Conservation (phyloP, 192 early-diverging fungal genomes). For the Spinellus fusiger region DNA sequence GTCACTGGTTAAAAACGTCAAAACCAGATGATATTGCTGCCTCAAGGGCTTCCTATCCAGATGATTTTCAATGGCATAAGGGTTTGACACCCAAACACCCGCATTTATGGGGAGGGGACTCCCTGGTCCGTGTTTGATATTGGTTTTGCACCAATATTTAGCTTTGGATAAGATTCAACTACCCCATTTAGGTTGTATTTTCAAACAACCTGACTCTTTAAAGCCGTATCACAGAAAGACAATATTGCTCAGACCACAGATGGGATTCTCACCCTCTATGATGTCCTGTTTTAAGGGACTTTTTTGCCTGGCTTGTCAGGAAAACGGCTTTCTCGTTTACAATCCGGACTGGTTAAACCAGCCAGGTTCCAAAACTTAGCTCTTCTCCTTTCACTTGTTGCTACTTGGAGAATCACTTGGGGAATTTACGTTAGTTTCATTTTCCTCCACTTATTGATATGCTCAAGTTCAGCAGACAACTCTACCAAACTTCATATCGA, state of each 20-base stretch:
- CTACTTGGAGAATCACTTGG: too few species aligned
- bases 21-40: neutral
- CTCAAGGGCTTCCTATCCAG: neutral
- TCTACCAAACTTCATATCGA: too few species aligned
- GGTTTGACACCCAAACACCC: neutral
- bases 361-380: too few species aligned
- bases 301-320: conserved; percentile 31
- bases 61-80: neutral
- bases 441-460: too few species aligned
- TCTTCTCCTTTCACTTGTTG: too few species aligned
- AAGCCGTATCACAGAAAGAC: conserved; percentile 46
- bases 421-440: too few species aligned
- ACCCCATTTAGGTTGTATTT: conserved; percentile 66
- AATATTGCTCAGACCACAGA: conserved; percentile 31
- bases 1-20: neutral
- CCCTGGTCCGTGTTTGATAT: conserved; percentile 44
- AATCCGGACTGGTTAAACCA: too few species aligned
- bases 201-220: conserved; percentile 25
- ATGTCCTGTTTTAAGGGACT: conserved; percentile 64
- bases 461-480: too few species aligned
- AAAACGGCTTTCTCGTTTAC: too few species aligned
- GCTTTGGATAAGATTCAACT: conserved; percentile 75
- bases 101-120: neutral
- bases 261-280: conserved; percentile 75
- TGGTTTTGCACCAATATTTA: conserved; percentile 72